Base-by-base conservation (phyloP, 2,329 filamentous ascomycete genomes). In the Aureobasidium sp. region DNA sequence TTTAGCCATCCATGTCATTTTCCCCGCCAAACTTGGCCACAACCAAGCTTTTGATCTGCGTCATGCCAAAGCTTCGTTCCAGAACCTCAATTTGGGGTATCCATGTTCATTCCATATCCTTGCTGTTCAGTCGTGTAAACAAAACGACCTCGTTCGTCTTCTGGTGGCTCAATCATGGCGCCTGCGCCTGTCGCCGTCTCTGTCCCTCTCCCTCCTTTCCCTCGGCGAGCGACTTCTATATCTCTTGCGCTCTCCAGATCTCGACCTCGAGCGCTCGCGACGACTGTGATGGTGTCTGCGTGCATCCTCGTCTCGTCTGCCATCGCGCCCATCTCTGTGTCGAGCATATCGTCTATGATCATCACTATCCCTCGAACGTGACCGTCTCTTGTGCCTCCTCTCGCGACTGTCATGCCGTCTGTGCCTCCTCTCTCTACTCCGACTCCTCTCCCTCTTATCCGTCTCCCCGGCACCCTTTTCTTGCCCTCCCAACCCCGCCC, bases 381-480 rank as follows among this genome's bases (percentile, higher is more conserved):
- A 63, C 41, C 61, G 39, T 42, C 58, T 62, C 31, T 58, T 64
- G 17, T 61, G 61, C 61, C 65, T 63, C 61, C 63, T 65, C 41
- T 67, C 65, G 11, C 57, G 45, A 51, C 57, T 60, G 8, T 65
- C 60, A 45, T 64, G 47, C 25, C 44, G 56, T 39, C 61, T 61
- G 20, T 63, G 51, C 42, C 47, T 64, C 36, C 57, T 51, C 36
- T 65, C 64, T 25, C 61, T 29, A 41, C 62, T 64, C 36, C 65
- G 56, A 25, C 22, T 67, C 64, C 14, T 73, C 76, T 64, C 80
- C 78, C 61, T 77, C 29, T 45, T 61, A 5, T 61, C 60, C 6
- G 51, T 8, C n/a, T 59, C 61, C 15, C 37, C 42, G 42, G 58
- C 53, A 12, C 58, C 41, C 41, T 66, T 64, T 14, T n/a, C 37